phyloP scores from a whole-genome alignment of 2,329 filamentous ascomycete genomes.

The Endothia cerciana region DNA sequence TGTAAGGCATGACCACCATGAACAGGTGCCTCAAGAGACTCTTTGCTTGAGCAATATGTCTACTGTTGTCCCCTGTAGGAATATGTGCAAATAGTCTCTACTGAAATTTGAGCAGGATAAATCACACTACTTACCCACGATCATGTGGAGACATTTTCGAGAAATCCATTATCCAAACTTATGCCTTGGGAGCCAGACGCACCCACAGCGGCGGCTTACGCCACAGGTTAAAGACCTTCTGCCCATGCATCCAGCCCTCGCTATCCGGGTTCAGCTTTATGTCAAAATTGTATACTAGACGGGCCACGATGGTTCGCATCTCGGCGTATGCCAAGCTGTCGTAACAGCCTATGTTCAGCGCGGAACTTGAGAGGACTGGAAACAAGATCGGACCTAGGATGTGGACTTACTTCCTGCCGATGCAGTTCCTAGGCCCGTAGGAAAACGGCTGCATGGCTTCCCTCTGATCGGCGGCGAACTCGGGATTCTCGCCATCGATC shows the following conservation, averaged over 20 bases:
- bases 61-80: too few species aligned
- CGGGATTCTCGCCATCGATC: conserved; percentile 29
- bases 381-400: background rate
- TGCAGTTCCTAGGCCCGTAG: conserved; percentile 45
- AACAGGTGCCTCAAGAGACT: too few species aligned
- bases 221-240: conserved; percentile 40
- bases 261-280: conserved; percentile 41
- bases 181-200: conserved; percentile 7
- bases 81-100: too few species aligned
- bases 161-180: background rate
- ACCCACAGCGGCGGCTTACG: conserved; percentile 30
- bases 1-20: too few species aligned
- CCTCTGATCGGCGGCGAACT: conserved; percentile 36
- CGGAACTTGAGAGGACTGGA: background rate
- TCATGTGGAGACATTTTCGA: background rate
- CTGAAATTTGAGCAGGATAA: background rate
- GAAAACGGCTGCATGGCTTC: conserved; percentile 44
- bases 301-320: conserved; percentile 51
- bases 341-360: background rate
- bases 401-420: conserved; percentile 43
- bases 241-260: conserved; percentile 41
- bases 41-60: too few species aligned
- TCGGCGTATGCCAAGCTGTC: conserved; percentile 49
- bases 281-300: conserved; percentile 51
- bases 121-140: background rate